Base-by-base conservation (phyloP, 2,329 filamentous ascomycete species). In the Sclerotinia minor region DNA sequence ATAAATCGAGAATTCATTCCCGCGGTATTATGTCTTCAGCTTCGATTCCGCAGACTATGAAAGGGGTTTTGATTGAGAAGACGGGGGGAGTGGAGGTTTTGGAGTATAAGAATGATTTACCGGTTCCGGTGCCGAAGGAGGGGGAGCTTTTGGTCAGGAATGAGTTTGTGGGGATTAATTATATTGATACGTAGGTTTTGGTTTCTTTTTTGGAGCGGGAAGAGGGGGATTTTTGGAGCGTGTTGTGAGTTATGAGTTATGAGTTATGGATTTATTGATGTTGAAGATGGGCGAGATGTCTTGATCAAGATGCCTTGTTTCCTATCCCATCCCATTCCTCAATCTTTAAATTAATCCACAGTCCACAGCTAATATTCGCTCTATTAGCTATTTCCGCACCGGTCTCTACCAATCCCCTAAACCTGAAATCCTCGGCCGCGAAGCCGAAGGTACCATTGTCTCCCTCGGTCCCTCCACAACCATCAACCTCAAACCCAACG, bases 131-230 rank as follows among this genome's bases (percentile, higher is more conserved):
- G 54, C 85, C 85, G 1, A 81, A 85, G 45, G 85, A 89, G 24
- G 89, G 87, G 67, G 84, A 96, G 73, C 79, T 97, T 26, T 84
- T 97, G 6, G 86, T 97, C 68, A 90, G 89, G 79, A 96, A 96
- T 79, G 86, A 89, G 71, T 91, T 85, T 77, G 83, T 90, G 59
- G 94, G 93, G 69, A 82, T 97, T 70, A 97, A 97, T 80, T 97
- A 86, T 81, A 96, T 97, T 75, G 94, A 97, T 79, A 96, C 82
- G 84, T 88, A 78, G 73, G 64, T 66, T 29, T 38, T 41, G 0
- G 4, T 13, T 24, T 26, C 26, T 53, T 53, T 32, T 11, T 41
- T 41, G 11, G 11, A 13, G 11, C 1, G 26, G 38, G 9, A n/a
- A n/a, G 35, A 13, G 7, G 50, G 32, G 15, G 50, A 3, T 52